Conservation (phyloP, 352 stramenopile genomes). For the Globisporangium perplexum region DNA sequence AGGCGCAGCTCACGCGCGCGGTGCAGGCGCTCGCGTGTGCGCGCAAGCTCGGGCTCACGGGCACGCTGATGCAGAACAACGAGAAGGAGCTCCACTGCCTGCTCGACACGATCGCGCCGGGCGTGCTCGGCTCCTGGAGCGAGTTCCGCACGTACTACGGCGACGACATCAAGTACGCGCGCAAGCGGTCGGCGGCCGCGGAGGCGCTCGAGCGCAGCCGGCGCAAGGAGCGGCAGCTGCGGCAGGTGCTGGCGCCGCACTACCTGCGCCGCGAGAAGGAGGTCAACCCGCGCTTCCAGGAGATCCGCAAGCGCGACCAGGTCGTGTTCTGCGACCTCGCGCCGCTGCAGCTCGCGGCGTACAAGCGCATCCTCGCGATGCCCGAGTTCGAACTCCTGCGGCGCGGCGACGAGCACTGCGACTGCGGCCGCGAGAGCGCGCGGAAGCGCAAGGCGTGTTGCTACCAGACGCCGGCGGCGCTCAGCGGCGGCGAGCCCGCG, state of each 20-base stretch:
- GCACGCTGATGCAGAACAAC: constrained; percentile 88
- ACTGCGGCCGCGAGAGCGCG: constrained; percentile 57
- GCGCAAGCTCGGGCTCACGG: constrained; percentile 82
- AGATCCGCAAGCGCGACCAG: constrained; percentile 71
- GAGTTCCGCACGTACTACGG: constrained; percentile 79
- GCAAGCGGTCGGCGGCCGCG: constrained; percentile 67
- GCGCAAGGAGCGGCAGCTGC: constrained; percentile 68
- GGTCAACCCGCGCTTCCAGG: constrained; percentile 63
- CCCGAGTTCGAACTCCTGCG: constrained; percentile 67
- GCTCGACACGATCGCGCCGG: constrained; percentile 65
- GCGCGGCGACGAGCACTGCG: constrained; percentile 50
- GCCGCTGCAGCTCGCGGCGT: constrained; percentile 56
- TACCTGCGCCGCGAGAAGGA: constrained; percentile 73
- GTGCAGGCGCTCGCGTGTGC: constrained; percentile 61
- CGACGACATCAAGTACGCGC: constrained; percentile 78
- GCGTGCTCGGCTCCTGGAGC: constrained; percentile 48
- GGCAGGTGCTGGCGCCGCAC: constrained; percentile 46
- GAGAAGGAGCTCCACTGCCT: constrained; percentile 79
- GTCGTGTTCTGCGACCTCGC: constrained; percentile 81
- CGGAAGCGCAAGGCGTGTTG: constrained; percentile 58
- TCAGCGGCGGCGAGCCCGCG: constrained; percentile 10
- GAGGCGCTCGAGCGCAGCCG: constrained; percentile 53
- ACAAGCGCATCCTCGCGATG: constrained; percentile 65
- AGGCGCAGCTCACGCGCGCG: constrained; percentile 88
- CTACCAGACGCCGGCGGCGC: constrained; percentile 34